A percentile compares a stretch with the other conserved stretches of the same genome.
Conservation (phyloP, 1,139 yeast genomes). For the Hansenula lynferdii region DNA sequence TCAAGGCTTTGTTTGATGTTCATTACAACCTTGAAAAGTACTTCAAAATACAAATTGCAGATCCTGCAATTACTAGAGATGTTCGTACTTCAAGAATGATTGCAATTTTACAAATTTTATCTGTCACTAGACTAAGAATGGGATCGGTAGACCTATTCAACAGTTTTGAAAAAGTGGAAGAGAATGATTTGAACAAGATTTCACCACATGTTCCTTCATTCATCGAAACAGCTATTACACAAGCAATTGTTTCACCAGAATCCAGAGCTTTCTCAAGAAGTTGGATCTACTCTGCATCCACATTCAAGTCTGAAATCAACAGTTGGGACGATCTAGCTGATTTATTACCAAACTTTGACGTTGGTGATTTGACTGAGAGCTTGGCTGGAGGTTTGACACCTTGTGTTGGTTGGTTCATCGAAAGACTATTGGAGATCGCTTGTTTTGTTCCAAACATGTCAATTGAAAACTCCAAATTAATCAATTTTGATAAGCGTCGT, state of each 20-base stretch:
- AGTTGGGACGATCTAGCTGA: constrained; percentile 21
- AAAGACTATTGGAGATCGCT: constrained; percentile 57
- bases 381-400: constrained; percentile 59
- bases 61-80: constrained; percentile 46
- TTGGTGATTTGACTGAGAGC: constrained; percentile 43
- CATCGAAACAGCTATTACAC: constrained; percentile 73
- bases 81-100: constrained; percentile 70
- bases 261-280: constrained; percentile 61
- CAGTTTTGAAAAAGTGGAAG: constrained; percentile 23
- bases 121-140: constrained; percentile 69
- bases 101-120: constrained; percentile 61
- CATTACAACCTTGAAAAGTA: constrained; percentile 66
- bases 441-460: constrained; percentile 67
- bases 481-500: constrained; percentile 66
- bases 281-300: constrained; percentile 59
- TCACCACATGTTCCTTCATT: constrained; percentile 75
- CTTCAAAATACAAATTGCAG: constrained; percentile 62
- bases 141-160: constrained; percentile 50
- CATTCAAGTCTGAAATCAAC: constrained; percentile 25
- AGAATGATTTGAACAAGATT: constrained; percentile 23
- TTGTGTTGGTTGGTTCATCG: constrained; percentile 78
- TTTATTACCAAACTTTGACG: constrained; percentile 31
- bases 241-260: constrained; percentile 78
- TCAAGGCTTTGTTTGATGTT: constrained; percentile 60
- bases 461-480: constrained; percentile 48